These are phyloP conservation scores for Aspergillus fructus DNA, from an alignment of 2,329 filamentous ascomycete genomes.

Conservation along the genomic window DNA sequence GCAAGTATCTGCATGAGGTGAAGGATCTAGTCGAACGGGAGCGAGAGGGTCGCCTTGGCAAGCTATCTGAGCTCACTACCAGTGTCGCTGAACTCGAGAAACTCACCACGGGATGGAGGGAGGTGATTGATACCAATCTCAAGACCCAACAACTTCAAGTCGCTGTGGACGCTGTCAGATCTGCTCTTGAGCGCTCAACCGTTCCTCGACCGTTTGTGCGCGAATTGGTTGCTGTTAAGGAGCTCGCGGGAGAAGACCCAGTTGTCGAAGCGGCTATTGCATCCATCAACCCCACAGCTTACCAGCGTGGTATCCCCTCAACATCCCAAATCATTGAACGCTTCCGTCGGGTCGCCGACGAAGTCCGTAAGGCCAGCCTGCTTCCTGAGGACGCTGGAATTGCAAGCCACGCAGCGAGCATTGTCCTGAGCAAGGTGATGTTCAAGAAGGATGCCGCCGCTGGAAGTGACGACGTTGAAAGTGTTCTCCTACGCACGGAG, in stretches of 20 bases:
- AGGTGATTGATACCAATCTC: slow-evolving; percentile 84
- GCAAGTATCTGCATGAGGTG: slow-evolving; percentile 76
- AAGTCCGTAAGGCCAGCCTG: slow-evolving; percentile 91
- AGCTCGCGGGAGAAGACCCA: slow-evolving; percentile 78
- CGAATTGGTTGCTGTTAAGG: slow-evolving; percentile 91
- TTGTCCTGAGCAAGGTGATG: slow-evolving; percentile 86
- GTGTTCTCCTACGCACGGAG: slow-evolving; percentile 85
- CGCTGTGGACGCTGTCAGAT: slow-evolving; percentile 87
- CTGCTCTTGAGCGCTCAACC: slow-evolving; percentile 72
- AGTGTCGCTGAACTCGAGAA: slow-evolving; percentile 82
- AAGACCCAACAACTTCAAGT: slow-evolving; percentile 96
- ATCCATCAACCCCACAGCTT: slow-evolving; percentile 91
- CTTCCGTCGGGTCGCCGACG: slow-evolving; percentile 86
- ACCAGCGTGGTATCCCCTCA: slow-evolving; percentile 86
- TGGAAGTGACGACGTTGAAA: slow-evolving; percentile 86
- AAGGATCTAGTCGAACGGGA: slow-evolving; percentile 82
- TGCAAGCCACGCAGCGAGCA: slow-evolving; percentile 87
- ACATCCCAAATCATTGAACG: slow-evolving; percentile 86
- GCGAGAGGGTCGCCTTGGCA: slow-evolving; percentile 80
- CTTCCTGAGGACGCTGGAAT: slow-evolving; percentile 92
- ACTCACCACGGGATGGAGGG: slow-evolving; percentile 85
- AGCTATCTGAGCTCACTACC: slow-evolving; percentile 74
- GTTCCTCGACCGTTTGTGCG: slow-evolving; percentile 82
- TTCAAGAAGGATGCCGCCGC: slow-evolving; percentile 92
- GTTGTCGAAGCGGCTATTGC: slow-evolving; percentile 91